Percentiles rank a stretch among this genome's conserved stretches.
phyloP scores from a whole-genome alignment of 2,329 filamentous ascomycete genomes.

The Phaeosphaeria sp. region DNA sequence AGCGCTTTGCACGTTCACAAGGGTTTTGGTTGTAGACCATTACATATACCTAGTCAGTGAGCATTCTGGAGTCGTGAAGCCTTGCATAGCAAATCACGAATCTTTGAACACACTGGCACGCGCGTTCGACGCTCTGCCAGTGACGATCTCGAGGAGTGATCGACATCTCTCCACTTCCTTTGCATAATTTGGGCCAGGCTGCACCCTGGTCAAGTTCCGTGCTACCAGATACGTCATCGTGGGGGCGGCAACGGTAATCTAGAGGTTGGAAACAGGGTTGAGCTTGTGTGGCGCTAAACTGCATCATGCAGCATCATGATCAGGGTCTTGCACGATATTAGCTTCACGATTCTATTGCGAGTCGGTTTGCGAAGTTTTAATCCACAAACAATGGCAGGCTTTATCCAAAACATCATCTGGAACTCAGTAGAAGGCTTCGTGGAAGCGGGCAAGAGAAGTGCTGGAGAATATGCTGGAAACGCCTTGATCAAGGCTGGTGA shows the following conservation, averaged over 20 bases:
- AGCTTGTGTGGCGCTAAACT: slow-evolving; percentile 23
- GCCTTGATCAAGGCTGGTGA: slow-evolving; percentile 48
- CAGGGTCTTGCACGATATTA: slow-evolving; percentile 5
- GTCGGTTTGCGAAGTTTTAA: neutral
- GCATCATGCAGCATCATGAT: slow-evolving; percentile 21
- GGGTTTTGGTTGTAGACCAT: neutral
- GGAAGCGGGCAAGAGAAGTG: slow-evolving; percentile 44
- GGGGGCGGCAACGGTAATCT: slow-evolving; percentile 20
- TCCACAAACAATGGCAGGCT: slow-evolving; percentile 30
- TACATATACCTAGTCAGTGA: neutral
- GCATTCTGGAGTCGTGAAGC: neutral
- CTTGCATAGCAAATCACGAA: neutral
- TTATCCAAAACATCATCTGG: slow-evolving; percentile 47
- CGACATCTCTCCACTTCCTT: neutral
- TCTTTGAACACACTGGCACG: neutral
- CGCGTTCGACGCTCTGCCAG: neutral
- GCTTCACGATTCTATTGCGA: neutral
- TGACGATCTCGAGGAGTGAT: neutral
- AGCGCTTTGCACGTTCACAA: neutral
- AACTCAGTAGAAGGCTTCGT: slow-evolving; percentile 48
- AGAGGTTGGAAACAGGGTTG: slow-evolving; percentile 32
- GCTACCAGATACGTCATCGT: slow-evolving; percentile 40
- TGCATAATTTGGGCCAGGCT: slow-evolving; percentile 7
- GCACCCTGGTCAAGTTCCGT: slow-evolving; percentile 15
- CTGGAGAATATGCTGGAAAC: slow-evolving; percentile 47